Percentiles rank a stretch among this genome's conserved stretches.
phyloP scores from a whole-genome alignment of 2,329 filamentous ascomycete genomes.

The Exophiala viscosa region DNA sequence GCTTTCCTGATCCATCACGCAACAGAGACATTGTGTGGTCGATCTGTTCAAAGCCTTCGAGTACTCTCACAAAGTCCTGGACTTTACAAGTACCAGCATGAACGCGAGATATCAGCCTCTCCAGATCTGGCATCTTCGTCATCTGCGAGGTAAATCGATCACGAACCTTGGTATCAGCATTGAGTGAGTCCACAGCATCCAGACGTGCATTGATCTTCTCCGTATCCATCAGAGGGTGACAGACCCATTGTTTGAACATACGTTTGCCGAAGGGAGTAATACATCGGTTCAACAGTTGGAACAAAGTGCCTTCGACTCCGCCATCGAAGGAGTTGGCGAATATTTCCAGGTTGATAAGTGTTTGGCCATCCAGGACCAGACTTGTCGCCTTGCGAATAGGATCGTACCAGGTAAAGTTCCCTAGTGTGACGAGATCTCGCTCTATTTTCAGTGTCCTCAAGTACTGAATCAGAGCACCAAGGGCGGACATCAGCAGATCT shows the following conservation, averaged over 20 bases:
- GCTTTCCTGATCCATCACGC: conserved; percentile 60
- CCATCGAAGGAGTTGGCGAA: conserved; percentile 93
- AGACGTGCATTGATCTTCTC: conserved; percentile 86
- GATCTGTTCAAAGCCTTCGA: conserved; percentile 97
- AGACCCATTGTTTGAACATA: conserved; percentile 94
- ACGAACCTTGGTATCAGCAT: conserved; percentile 73
- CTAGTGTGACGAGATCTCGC: conserved; percentile 77
- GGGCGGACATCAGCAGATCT: conserved; percentile 80
- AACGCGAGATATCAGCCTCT: conserved; percentile 87
- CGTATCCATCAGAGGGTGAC: conserved; percentile 85
- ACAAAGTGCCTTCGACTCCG: conserved; percentile 78
- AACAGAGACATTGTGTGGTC: conserved; percentile 87
- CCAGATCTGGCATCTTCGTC: conserved; percentile 87
- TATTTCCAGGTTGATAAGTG: conserved; percentile 94
- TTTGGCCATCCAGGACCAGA: conserved; percentile 89
- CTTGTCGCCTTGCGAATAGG: conserved; percentile 89
- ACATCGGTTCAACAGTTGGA: conserved; percentile 85
- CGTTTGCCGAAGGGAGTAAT: conserved; percentile 96
- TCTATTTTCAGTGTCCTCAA: conserved; percentile 84
- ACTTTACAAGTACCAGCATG: conserved; percentile 87
- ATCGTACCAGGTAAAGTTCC: conserved; percentile 87
- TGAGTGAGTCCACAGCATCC: conserved; percentile 90
- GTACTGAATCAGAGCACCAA: conserved; percentile 86
- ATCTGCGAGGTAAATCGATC: conserved; percentile 87
- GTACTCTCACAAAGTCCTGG: conserved; percentile 86